Percentiles rank a stretch among this genome's conserved stretches.
phyloP scores from a whole-genome alignment of 129 eudicot species.

The Artemisia tridentata region DNA sequence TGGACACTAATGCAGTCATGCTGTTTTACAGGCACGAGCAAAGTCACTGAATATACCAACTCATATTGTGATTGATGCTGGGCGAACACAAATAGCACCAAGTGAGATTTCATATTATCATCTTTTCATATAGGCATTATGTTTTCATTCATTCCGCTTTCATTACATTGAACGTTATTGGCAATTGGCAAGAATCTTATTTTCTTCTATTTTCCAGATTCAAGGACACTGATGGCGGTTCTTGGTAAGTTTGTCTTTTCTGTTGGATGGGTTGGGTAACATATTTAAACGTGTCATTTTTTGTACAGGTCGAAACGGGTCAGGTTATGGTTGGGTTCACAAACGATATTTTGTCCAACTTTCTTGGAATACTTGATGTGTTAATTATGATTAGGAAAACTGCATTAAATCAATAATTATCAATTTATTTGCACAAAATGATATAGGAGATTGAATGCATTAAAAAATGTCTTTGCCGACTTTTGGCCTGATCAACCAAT shows the following conservation, averaged over 20 bases:
- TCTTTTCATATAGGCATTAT: neutral
- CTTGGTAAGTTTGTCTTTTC: constrained; percentile 57
- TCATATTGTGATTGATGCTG: constrained; percentile 89
- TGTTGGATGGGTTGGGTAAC: neutral
- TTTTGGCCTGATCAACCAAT: no score
- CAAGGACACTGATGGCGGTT: constrained; percentile 96
- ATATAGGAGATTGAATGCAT: no score
- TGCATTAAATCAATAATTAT: neutral
- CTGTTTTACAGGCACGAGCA: constrained; percentile 67
- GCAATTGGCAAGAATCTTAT: constrained; percentile 3
- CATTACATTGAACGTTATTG: neutral
- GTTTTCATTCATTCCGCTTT: neutral
- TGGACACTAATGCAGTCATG: neutral
- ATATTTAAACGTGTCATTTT: neutral
- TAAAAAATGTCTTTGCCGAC: no score
- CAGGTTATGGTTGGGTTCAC: no score
- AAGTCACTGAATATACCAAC: constrained; percentile 75
- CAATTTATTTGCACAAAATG: no score
- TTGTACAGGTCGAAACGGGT: neutral
- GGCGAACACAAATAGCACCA: constrained; percentile 98
- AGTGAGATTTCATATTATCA: constrained; percentile 51
- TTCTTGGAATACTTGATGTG: neutral
- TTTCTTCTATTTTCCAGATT: constrained; percentile 51
- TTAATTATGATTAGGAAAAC: neutral
- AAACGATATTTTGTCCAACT: no score